These are phyloP conservation scores for Talaromyces adpressus DNA, from an alignment of 495 filamentous ascomycete genomes.

Conservation along the genomic window DNA sequence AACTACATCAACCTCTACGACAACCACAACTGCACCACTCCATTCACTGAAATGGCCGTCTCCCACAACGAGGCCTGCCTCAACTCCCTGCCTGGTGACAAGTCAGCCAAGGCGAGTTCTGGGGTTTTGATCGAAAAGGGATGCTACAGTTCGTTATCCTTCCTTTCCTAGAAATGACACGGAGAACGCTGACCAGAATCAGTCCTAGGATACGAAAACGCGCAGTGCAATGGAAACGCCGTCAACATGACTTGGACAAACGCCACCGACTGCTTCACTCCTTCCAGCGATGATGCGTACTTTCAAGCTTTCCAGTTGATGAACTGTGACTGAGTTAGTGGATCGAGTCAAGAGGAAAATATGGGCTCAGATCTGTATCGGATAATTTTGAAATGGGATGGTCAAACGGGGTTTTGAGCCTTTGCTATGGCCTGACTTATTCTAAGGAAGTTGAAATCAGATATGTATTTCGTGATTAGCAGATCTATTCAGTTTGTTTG, in stretches of 20 bases:
- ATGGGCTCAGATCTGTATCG: neutral
- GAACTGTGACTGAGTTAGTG: neutral
- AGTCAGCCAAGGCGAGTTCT: neutral
- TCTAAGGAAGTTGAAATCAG: neutral
- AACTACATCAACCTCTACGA: neutral
- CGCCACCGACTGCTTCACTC: neutral
- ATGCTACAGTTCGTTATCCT: neutral
- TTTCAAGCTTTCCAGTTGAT: neutral
- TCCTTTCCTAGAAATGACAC: neutral
- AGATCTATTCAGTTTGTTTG: neutral
- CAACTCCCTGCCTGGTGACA: neutral
- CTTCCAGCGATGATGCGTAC: neutral
- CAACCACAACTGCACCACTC: neutral
- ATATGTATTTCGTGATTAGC: neutral
- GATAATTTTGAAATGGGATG: neutral
- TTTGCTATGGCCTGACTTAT: neutral
- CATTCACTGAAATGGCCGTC: neutral
- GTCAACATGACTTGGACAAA: neutral
- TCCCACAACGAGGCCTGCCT: neutral
- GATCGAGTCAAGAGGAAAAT: neutral
- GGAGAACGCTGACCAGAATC: neutral
- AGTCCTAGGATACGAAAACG: neutral
- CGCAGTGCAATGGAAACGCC: neutral
- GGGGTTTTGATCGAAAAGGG: neutral
- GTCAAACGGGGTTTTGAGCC: neutral